Conservation (phyloP, 495 filamentous ascomycete genomes). For the Neurospora sp. region DNA sequence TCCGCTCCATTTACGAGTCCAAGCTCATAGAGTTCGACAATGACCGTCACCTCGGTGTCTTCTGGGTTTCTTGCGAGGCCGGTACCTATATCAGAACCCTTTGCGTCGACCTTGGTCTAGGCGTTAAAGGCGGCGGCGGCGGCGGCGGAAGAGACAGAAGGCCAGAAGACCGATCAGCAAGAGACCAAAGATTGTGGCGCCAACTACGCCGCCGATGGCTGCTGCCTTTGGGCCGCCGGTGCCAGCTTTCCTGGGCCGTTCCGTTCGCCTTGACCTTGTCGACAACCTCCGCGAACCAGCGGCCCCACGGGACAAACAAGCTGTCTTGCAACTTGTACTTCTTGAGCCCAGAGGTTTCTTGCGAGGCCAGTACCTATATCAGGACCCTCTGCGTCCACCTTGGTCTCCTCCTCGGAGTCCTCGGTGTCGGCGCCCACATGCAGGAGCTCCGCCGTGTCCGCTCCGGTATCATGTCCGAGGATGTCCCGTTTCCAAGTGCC, state of each 20-base stretch:
- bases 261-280: neutral
- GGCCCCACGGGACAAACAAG: neutral
- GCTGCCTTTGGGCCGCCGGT: too few relatives aligned
- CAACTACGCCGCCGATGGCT: too few relatives aligned
- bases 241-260: neutral
- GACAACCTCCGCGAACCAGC: neutral
- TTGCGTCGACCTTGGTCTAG: slow-evolving; percentile 77
- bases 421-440: slow-evolving; percentile 93
- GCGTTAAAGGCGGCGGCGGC: too few relatives aligned
- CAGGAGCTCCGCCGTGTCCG: slow-evolving; percentile 92
- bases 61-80: slow-evolving; percentile 98
- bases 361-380: neutral
- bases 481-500: neutral
- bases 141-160: too few relatives aligned
- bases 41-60: slow-evolving; percentile 91
- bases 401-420: slow-evolving; percentile 64
- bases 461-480: slow-evolving; percentile 66
- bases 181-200: too few relatives aligned
- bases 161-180: too few relatives aligned
- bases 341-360: slow-evolving; percentile 49
- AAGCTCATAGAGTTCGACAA: slow-evolving; percentile 96
- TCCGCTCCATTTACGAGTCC: slow-evolving; percentile 66
- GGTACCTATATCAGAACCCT: slow-evolving; percentile 64
- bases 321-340: neutral
- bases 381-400: slow-evolving; percentile 80